A percentile compares a stretch with the other conserved stretches of the same genome.
phyloP scores from a whole-genome alignment of 2,329 filamentous ascomycete species.

The Calonectria pseudoturangicola region DNA sequence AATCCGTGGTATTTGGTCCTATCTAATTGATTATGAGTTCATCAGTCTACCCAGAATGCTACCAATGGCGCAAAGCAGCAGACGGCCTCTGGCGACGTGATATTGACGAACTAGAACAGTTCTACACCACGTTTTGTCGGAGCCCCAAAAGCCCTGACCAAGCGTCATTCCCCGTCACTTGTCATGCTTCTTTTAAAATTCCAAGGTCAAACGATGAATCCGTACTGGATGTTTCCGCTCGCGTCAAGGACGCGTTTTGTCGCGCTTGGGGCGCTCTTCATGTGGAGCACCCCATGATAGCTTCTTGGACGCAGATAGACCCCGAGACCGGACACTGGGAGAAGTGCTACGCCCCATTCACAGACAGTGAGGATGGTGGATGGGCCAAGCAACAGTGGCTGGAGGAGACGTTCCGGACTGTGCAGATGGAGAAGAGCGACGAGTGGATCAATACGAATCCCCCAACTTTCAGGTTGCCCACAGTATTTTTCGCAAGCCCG shows the following conservation, averaged over 20 bases:
- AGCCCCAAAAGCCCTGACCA: not conserved
- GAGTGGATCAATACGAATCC: conserved; percentile 4
- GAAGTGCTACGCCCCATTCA: conserved; percentile 1
- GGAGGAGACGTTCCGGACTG: not conserved
- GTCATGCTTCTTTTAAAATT: conserved; percentile 16
- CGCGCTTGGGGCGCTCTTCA: conserved; percentile 12
- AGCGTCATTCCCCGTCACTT: conserved; percentile 22
- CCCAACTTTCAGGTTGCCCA: not conserved
- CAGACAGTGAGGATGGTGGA: not conserved
- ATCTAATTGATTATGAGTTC: not conserved
- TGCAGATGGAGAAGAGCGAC: not conserved
- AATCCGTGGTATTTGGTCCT: too few species aligned
- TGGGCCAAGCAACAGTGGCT: not conserved
- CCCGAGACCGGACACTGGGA: not conserved
- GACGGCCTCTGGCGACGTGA: conserved; percentile 22
- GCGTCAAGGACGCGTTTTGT: not conserved
- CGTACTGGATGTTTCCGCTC: not conserved
- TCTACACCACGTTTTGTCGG: conserved; percentile 25
- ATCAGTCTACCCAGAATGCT: not conserved
- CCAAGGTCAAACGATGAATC: not conserved
- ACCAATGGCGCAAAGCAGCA: not conserved
- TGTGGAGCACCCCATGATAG: conserved; percentile 7
- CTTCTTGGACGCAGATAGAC: conserved; percentile 16
- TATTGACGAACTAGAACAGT: conserved; percentile 28
- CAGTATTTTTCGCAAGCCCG: not conserved